Conservation (phyloP, 2,329 filamentous ascomycete species). For the Bipolaris zeicola region DNA sequence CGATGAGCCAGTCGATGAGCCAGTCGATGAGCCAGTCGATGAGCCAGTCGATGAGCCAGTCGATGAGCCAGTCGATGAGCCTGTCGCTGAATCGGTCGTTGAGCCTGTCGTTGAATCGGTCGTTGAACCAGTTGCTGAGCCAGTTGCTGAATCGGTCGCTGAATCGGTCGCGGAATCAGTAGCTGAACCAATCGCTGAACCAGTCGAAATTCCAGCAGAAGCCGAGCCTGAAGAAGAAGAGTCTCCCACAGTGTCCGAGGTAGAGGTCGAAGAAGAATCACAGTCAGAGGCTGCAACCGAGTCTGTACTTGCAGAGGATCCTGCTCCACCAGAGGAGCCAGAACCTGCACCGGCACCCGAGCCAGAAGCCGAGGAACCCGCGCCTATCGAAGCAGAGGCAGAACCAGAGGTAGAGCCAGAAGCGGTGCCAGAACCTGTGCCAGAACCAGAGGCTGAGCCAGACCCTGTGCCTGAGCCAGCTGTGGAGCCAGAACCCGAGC, state of each 20-base stretch:
- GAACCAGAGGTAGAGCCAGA: not conserved
- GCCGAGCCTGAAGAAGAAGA: conserved; percentile 6
- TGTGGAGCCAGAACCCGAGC: too few species aligned
- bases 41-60: too few species aligned
- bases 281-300: conserved; percentile 1
- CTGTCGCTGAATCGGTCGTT: not conserved
- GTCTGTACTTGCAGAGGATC: not conserved
- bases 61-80: too few species aligned
- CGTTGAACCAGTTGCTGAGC: not conserved
- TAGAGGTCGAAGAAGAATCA: conserved; percentile 6
- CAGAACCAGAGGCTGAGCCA: not conserved
- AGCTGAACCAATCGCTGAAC: not conserved
- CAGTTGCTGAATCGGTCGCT: not conserved
- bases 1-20: too few species aligned
- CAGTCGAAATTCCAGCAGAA: not conserved
- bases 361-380: not conserved
- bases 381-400: not conserved
- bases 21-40: too few species aligned
- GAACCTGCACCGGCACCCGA: not conserved
- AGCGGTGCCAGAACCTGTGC: too few species aligned
- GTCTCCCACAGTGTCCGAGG: not conserved
- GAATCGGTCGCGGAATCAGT: too few species aligned
- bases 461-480: not conserved
- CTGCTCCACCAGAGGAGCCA: not conserved
- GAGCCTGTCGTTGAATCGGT: not conserved